Conservation (phyloP, 139 green algal species). For the Parachlorella kessleri region DNA sequence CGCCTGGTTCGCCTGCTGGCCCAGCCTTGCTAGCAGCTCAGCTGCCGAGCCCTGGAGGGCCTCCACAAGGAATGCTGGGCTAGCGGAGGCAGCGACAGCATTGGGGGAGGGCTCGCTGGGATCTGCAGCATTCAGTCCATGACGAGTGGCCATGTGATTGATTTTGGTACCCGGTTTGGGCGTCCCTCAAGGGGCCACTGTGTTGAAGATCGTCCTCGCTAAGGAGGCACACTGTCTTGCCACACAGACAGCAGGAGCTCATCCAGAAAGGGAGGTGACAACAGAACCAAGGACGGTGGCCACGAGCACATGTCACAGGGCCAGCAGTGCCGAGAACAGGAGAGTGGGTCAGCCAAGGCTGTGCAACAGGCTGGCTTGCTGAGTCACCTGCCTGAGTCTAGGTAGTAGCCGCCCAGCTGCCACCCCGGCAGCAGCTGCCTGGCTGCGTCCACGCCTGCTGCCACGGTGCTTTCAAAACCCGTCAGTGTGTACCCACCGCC, state of each 20-base stretch:
- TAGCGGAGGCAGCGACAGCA: background rate
- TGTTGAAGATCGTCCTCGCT: background rate
- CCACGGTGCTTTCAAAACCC: constrained; percentile 7
- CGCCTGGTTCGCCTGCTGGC: background rate
- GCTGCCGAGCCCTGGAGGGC: constrained; percentile 9
- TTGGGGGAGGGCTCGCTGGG: background rate
- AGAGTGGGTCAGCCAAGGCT: background rate
- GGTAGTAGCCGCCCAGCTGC: background rate
- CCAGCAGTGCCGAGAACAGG: background rate
- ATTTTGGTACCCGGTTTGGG: no score
- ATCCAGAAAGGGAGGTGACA: background rate
- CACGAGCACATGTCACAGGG: background rate
- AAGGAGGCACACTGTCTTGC: background rate
- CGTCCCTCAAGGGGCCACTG: no score
- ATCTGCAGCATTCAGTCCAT: background rate
- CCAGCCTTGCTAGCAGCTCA: background rate
- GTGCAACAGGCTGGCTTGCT: background rate
- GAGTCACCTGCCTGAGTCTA: background rate
- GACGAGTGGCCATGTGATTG: no score
- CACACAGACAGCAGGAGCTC: background rate
- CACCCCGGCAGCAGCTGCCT: background rate
- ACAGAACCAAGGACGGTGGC: background rate
- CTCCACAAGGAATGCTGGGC: constrained; percentile 11
- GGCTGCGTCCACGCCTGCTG: background rate
- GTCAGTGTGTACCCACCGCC: background rate